Conservation (phyloP, 2,329 filamentous ascomycete species). For the Fusarium torreyae region DNA sequence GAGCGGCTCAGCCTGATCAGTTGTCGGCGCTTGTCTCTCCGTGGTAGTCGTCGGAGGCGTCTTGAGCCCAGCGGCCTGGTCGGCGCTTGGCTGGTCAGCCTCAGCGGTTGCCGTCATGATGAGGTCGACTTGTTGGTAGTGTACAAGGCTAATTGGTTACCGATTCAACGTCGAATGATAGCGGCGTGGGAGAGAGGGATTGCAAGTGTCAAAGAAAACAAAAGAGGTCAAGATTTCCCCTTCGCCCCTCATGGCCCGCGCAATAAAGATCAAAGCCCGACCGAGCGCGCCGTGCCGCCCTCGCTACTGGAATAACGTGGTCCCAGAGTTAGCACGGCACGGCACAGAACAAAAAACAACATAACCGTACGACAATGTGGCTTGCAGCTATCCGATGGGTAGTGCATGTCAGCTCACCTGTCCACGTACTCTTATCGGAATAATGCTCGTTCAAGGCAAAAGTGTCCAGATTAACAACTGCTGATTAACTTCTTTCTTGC, state of each 20-base stretch:
- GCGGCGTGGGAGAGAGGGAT: background rate
- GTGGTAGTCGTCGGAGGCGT: background rate
- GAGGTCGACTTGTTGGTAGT: background rate
- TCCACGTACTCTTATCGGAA: background rate
- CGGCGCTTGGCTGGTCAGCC: background rate
- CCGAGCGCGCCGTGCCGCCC: constrained; percentile 15
- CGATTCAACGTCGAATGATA: no score
- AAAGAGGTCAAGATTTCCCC: constrained; percentile 6
- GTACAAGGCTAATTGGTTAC: background rate
- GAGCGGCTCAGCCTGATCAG: constrained; percentile 18
- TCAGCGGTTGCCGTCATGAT: constrained; percentile 14
- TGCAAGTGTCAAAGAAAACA: background rate
- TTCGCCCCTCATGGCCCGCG: background rate
- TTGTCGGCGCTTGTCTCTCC: constrained; percentile 10
- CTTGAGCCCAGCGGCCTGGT: background rate
- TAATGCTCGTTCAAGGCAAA: background rate
- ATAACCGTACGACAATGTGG: background rate
- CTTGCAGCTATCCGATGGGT: background rate
- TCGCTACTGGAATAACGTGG: constrained; percentile 35
- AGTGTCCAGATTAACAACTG: background rate
- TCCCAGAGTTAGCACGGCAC: background rate
- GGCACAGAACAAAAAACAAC: no score
- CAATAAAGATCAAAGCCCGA: constrained; percentile 6
- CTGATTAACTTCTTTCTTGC: background rate
- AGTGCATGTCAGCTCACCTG: constrained; percentile 1